A percentile compares a stretch with the other conserved stretches of the same genome.
phyloP scores from a whole-genome alignment of 169 alveolate species.

The Eimeria maxima region DNA sequence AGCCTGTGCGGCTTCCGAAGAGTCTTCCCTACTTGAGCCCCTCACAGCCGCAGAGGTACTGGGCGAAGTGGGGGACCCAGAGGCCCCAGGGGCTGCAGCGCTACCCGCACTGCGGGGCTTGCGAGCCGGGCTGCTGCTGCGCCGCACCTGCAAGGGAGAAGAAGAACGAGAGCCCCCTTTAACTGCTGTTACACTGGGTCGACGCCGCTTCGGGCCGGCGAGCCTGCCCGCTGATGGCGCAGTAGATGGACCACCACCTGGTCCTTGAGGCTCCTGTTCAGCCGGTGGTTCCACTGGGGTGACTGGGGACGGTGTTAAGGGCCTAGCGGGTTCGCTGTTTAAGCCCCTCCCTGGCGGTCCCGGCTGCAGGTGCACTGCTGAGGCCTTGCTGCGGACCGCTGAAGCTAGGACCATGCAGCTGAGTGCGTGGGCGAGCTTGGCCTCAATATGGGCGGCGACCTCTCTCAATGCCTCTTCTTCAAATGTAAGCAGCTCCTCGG shows the following conservation, averaged over 20 bases:
- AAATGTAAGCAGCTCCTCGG: conserved; percentile 64
- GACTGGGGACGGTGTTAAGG: not conserved
- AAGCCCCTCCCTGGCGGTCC: not conserved
- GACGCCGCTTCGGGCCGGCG: conserved; percentile 29
- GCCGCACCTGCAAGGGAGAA: not conserved
- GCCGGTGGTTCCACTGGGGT: conserved; percentile 12
- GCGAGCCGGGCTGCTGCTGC: conserved; percentile 23
- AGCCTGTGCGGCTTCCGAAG: conserved; percentile 19
- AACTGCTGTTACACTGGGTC: conserved; percentile 15
- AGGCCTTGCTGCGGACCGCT: conserved; percentile 24
- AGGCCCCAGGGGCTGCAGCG: not conserved
- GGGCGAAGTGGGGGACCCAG: not conserved
- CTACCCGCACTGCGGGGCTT: not conserved
- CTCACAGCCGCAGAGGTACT: not conserved
- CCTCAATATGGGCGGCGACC: conserved; percentile 50
- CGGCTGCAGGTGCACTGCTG: not conserved
- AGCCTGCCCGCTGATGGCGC: not conserved
- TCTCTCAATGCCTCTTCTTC: conserved; percentile 73
- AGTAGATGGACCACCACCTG: not conserved
- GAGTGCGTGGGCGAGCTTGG: conserved; percentile 60
- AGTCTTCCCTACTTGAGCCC: not conserved
- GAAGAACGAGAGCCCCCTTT: conserved; percentile 11
- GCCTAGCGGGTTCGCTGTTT: not conserved
- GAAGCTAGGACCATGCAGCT: conserved; percentile 70
- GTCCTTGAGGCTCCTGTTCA: not conserved